phyloP scores from a whole-genome alignment of 2,329 filamentous ascomycete species.

The Phialophora verrucosa region DNA sequence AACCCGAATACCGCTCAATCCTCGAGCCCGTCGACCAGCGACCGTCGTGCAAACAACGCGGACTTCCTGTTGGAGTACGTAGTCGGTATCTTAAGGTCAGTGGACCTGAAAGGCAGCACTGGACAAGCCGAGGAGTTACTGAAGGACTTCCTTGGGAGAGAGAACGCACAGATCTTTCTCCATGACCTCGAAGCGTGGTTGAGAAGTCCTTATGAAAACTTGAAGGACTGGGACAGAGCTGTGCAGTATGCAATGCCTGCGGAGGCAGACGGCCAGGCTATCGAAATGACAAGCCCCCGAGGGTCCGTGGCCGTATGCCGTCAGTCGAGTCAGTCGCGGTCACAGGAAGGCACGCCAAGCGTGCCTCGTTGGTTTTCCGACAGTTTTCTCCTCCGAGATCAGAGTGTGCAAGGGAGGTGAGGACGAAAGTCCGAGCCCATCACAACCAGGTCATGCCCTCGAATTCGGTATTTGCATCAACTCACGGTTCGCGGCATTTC shows the following conservation, averaged over 20 bases:
- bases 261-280: not conserved
- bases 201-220: conserved; percentile 73
- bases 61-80: conserved; percentile 89
- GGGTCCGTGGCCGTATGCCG: conserved; percentile 2
- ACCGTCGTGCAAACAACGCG: conserved; percentile 67
- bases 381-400: conserved; percentile 23
- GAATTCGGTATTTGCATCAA: not conserved
- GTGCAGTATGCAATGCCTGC: conserved; percentile 68
- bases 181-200: conserved; percentile 86
- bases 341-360: not conserved
- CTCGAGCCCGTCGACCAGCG: conserved; percentile 13
- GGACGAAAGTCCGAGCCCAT: not conserved
- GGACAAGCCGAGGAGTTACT: conserved; percentile 82
- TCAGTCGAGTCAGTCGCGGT: conserved; percentile 8
- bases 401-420: not conserved
- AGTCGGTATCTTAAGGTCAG: conserved; percentile 78
- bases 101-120: conserved; percentile 78
- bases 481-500: not conserved
- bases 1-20: conserved; percentile 43
- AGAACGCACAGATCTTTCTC: conserved; percentile 75
- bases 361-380: conserved; percentile 33
- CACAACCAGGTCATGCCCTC: no score
- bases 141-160: conserved; percentile 75
- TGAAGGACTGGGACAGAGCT: conserved; percentile 79
- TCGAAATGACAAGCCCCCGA: not conserved